Evolutionary conservation across 1,139 yeast genomes (phyloP).

Genomic region (Yamadazyma pseudoaaseri): DNA sequence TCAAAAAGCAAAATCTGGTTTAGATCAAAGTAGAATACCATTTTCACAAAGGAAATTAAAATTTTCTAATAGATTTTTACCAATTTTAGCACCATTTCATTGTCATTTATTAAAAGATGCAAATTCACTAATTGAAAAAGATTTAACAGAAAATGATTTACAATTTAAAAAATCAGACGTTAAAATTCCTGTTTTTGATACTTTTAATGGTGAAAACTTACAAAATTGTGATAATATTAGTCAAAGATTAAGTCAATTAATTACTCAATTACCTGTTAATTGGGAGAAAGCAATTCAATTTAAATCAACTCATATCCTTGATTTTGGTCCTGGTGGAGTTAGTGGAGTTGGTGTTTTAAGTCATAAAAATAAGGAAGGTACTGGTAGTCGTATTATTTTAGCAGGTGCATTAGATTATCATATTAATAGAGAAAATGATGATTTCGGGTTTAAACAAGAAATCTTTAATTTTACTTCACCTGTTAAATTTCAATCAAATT

Average conservation of each 20-base stretch:
- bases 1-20: slow-evolving; percentile 91
- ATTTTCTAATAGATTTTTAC: slow-evolving; percentile 90
- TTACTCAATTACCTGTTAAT: slow-evolving; percentile 85
- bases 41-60: slow-evolving; percentile 88
- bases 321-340: slow-evolving; percentile 98
- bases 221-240: slow-evolving; percentile 49
- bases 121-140: slow-evolving; percentile 62
- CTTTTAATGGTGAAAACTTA: slow-evolving; percentile 80
- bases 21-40: slow-evolving; percentile 94
- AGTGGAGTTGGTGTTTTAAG: slow-evolving; percentile 96
- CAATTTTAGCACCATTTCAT: slow-evolving; percentile 96
- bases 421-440: slow-evolving; percentile 58
- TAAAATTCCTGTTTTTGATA: slow-evolving; percentile 87
- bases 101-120: slow-evolving; percentile 80
- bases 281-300: slow-evolving; percentile 92
- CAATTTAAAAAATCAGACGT: slow-evolving; percentile 54
- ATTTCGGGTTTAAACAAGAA: slow-evolving; percentile 95
- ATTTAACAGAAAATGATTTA: slow-evolving; percentile 55
- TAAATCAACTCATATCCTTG: slow-evolving; percentile 81
- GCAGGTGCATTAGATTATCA: slow-evolving; percentile 79
- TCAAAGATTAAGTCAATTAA: slow-evolving; percentile 70
- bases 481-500: slow-evolving; percentile 81
- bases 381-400: slow-evolving; percentile 90
- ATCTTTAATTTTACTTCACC: slow-evolving; percentile 70
- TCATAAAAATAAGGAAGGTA: slow-evolving; percentile 97